Evolutionary conservation across 257 asterid genomes (phyloP).

Genomic region (Linderniella brevidens): DNA sequence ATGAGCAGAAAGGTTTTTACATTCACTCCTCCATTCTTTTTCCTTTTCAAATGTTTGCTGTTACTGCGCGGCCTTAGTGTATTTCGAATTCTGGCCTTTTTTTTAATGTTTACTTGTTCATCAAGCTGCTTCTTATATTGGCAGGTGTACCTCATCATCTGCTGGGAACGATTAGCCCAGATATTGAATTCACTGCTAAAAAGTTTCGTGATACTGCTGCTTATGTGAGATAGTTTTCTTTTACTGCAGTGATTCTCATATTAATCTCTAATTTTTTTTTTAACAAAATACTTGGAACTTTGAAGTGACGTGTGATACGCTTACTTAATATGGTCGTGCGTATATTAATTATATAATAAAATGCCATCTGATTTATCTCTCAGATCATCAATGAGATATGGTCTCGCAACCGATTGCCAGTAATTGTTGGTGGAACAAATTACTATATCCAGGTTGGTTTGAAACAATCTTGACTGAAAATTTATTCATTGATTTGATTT

Average conservation of each 20-base stretch:
- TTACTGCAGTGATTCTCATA: neutral
- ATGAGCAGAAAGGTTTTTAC: slow-evolving; percentile 55
- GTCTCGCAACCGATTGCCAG: slow-evolving; percentile 73
- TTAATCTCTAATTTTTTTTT: neutral
- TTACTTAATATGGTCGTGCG: too few relatives aligned
- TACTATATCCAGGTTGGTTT: slow-evolving; percentile 79
- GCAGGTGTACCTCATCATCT: slow-evolving; percentile 84
- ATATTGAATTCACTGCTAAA: slow-evolving; percentile 65
- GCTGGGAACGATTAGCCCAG: slow-evolving; percentile 61
- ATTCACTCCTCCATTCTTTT: slow-evolving; percentile 8
- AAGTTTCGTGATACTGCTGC: slow-evolving; percentile 68
- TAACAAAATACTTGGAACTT: too few relatives aligned
- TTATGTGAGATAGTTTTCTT: slow-evolving; percentile 27
- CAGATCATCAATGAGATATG: slow-evolving; percentile 69
- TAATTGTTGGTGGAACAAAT: slow-evolving; percentile 94
- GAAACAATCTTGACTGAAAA: neutral
- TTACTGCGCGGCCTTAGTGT: neutral
- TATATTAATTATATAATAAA: slow-evolving; percentile 9
- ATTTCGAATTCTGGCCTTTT: neutral
- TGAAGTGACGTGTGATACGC: too few relatives aligned
- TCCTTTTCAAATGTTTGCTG: neutral
- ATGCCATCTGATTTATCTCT: slow-evolving; percentile 10
- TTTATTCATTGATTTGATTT: slow-evolving; percentile 6
- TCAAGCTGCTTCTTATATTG: slow-evolving; percentile 8
- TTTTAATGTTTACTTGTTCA: slow-evolving; percentile 2